Conservation (phyloP, 495 filamentous ascomycete species). For the Margaritispora aquatica region DNA sequence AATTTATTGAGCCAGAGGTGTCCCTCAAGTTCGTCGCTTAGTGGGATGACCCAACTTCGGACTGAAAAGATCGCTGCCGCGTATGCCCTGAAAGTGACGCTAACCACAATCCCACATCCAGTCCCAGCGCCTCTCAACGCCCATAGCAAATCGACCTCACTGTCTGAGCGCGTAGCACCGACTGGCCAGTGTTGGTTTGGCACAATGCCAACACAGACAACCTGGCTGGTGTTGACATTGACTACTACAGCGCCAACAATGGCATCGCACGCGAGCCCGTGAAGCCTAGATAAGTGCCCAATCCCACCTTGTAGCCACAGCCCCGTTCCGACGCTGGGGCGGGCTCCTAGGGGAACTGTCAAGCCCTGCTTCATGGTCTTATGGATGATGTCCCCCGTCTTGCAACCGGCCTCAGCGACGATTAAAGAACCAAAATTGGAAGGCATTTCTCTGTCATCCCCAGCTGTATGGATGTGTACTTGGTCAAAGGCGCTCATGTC, state of each 20-base stretch:
- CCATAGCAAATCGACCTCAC: slow-evolving; percentile 53
- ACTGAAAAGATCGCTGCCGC: slow-evolving; percentile 35
- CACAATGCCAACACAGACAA: slow-evolving; percentile 45
- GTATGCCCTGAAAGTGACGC: slow-evolving; percentile 48
- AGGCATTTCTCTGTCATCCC: slow-evolving; percentile 22
- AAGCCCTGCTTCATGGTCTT: slow-evolving; percentile 43
- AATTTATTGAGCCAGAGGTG: slow-evolving; percentile 35
- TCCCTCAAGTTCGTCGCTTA: slow-evolving; percentile 34
- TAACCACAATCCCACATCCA: slow-evolving; percentile 58
- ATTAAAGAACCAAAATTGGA: slow-evolving; percentile 32
- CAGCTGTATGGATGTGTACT: slow-evolving; percentile 37
- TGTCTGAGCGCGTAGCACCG: slow-evolving; percentile 38
- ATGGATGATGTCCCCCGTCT: slow-evolving; percentile 48
- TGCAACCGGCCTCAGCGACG: slow-evolving; percentile 49
- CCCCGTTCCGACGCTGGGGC: slow-evolving; percentile 57
- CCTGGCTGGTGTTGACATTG: slow-evolving; percentile 43
- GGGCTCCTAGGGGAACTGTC: slow-evolving; percentile 52
- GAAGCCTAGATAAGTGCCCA: slow-evolving; percentile 48
- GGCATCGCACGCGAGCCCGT: slow-evolving; percentile 55
- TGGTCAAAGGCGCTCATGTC: slow-evolving; percentile 53
- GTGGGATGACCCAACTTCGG: slow-evolving; percentile 46
- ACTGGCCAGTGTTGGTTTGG: slow-evolving; percentile 40
- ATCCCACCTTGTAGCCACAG: slow-evolving; percentile 62
- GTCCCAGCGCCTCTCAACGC: slow-evolving; percentile 56
- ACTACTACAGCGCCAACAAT: slow-evolving; percentile 55